These are phyloP conservation scores for Coffea humblotiana DNA, from an alignment of 305 asterid genomes.

Conservation along the genomic window DNA sequence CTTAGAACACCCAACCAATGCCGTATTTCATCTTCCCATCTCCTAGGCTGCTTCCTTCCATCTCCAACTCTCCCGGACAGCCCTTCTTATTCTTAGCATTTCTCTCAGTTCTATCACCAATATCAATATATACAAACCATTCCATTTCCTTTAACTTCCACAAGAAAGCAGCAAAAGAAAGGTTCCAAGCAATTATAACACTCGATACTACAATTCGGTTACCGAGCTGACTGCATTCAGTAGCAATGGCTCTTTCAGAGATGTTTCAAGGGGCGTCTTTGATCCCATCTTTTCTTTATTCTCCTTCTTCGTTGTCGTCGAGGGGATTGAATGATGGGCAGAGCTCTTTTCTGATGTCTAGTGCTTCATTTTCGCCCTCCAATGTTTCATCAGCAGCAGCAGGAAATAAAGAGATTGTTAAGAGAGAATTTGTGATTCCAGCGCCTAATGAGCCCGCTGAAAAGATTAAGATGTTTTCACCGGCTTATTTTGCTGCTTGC, in stretches of 20 bases:
- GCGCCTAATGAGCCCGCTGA: constrained; percentile 60
- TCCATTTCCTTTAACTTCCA: not conserved
- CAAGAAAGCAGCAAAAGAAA: not conserved
- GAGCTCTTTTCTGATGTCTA: constrained; percentile 5
- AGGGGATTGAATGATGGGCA: constrained; percentile 21
- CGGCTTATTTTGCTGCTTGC: constrained; percentile 66
- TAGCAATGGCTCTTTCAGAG: constrained; percentile 28
- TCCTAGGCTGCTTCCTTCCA: not conserved
- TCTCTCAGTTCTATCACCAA: not conserved
- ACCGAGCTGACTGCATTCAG: not conserved
- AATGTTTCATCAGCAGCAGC: constrained; percentile 17
- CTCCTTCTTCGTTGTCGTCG: constrained; percentile 27
- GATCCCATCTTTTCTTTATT: constrained; percentile 64
- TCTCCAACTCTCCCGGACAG: constrained; percentile 17
- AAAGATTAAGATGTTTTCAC: constrained; percentile 66
- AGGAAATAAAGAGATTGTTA: constrained; percentile 7
- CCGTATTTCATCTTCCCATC: not conserved
- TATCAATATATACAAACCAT: not conserved
- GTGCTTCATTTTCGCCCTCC: not conserved
- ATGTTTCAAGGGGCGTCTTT: constrained; percentile 28
- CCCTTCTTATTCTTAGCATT: not conserved
- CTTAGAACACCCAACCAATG: constrained; percentile 9
- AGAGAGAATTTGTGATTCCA: constrained; percentile 42
- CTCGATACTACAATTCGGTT: no score
- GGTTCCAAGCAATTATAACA: not conserved